These are phyloP conservation scores for Phytophthora citricola DNA, from an alignment of 352 stramenopile species.

Conservation along the genomic window DNA sequence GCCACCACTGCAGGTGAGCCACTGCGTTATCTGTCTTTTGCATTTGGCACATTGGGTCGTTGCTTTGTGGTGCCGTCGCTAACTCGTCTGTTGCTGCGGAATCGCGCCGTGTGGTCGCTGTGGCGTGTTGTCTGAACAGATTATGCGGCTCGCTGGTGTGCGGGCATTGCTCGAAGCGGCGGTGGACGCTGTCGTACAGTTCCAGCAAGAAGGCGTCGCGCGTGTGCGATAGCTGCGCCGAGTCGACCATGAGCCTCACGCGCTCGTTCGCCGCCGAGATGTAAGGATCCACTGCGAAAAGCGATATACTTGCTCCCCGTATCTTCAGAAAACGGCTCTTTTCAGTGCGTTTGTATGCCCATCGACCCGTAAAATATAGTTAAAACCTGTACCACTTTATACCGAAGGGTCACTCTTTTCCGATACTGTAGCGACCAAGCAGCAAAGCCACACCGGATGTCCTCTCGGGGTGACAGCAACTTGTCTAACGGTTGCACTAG, in stretches of 20 bases:
- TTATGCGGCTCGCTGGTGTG: constrained; percentile 85
- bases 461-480: constrained; percentile 8
- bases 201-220: constrained; percentile 83
- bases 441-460: constrained; percentile 6
- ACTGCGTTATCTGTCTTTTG: constrained; percentile 6
- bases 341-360: constrained; percentile 5
- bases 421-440: constrained; percentile 4
- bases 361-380: constrained; percentile 21
- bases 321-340: constrained; percentile 21
- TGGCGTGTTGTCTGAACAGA: constrained; percentile 41
- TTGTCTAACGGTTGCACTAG: constrained; percentile 15
- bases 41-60: constrained; percentile 25
- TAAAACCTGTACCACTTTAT: constrained; percentile 31
- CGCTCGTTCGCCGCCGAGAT: constrained; percentile 38
- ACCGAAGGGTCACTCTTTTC: constrained; percentile 10
- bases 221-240: constrained; percentile 76
- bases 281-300: constrained; percentile 15
- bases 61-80: constrained; percentile 23
- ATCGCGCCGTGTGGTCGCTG: constrained; percentile 10
- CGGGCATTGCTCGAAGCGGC: constrained; percentile 80
- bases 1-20: constrained; percentile 82
- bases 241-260: constrained; percentile 51
- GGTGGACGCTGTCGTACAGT: constrained; percentile 80
- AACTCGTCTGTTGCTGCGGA: constrained; percentile 31
- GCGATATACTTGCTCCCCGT: constrained; percentile 6